These are phyloP conservation scores for Plantago elongata DNA, from an alignment of 257 asterid species.

Conservation along the genomic window DNA sequence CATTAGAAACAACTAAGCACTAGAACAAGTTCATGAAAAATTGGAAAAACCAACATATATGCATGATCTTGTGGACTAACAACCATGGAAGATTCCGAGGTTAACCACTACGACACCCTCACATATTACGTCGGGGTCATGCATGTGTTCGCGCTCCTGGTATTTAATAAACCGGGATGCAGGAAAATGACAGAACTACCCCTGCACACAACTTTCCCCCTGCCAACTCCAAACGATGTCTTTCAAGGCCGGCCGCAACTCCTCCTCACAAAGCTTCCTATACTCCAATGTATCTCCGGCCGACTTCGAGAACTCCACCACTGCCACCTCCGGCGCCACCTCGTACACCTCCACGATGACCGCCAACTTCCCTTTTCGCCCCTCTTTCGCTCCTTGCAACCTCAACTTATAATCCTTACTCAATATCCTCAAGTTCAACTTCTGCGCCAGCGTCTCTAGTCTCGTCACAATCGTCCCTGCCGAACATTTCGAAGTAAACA, in stretches of 20 bases:
- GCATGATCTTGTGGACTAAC: background rate
- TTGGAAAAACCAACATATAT: slow-evolving; percentile 5
- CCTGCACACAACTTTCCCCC: slow-evolving; percentile 48
- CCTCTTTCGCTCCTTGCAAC: slow-evolving; percentile 63
- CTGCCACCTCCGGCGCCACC: slow-evolving; percentile 81
- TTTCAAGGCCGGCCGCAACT: slow-evolving; percentile 63
- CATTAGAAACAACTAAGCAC: background rate
- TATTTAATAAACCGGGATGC: too few relatives aligned
- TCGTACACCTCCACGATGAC: slow-evolving; percentile 70
- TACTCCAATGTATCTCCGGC: slow-evolving; percentile 87
- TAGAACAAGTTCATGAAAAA: slow-evolving; percentile 18
- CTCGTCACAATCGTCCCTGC: slow-evolving; percentile 42
- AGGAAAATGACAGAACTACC: slow-evolving; percentile 26
- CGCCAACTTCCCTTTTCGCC: slow-evolving; percentile 62
- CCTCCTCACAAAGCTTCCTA: slow-evolving; percentile 65
- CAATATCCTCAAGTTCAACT: slow-evolving; percentile 35
- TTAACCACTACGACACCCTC: too few relatives aligned
- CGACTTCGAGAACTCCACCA: slow-evolving; percentile 69
- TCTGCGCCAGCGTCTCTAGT: slow-evolving; percentile 58
- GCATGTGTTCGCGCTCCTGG: too few relatives aligned
- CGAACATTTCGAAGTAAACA: slow-evolving; percentile 64
- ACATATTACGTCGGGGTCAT: too few relatives aligned
- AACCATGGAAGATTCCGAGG: too few relatives aligned
- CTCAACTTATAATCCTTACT: slow-evolving; percentile 55
- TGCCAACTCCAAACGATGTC: slow-evolving; percentile 98